Conservation (phyloP, 208 protist genomes). For the Leishmania martiniquensis region DNA sequence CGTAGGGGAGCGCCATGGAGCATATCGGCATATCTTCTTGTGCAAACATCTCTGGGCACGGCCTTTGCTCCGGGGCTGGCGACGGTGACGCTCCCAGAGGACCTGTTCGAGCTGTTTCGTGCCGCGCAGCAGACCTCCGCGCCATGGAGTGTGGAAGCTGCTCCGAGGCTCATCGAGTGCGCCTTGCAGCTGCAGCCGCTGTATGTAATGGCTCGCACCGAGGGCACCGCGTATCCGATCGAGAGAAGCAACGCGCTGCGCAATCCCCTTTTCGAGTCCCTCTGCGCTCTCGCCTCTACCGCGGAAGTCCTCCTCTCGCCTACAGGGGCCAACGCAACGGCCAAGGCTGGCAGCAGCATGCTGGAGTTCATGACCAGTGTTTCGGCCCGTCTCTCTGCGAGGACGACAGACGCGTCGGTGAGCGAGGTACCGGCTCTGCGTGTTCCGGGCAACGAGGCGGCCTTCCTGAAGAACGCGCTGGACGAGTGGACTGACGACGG, state of each 20-base stretch:
- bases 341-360: slow-evolving; percentile 11
- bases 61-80: not conserved
- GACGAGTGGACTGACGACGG: slow-evolving; percentile 15
- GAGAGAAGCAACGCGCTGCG: not conserved
- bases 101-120: slow-evolving; percentile 17
- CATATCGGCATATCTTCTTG: slow-evolving; percentile 8
- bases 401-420: not conserved
- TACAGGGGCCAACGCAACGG: not conserved
- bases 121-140: not conserved
- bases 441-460: slow-evolving; percentile 34
- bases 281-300: slow-evolving; percentile 37
- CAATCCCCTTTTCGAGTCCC: slow-evolving; percentile 11
- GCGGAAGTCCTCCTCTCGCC: slow-evolving; percentile 31
- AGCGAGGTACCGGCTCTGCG: slow-evolving; percentile 12
- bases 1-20: not conserved
- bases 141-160: slow-evolving; percentile 15
- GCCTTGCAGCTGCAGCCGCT: slow-evolving; percentile 27
- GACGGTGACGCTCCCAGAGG: slow-evolving; percentile 2
- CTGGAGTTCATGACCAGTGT: slow-evolving; percentile 46
- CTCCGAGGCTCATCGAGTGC: slow-evolving; percentile 14
- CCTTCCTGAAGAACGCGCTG: slow-evolving; percentile 20
- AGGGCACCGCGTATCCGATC: not conserved
- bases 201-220: not conserved
- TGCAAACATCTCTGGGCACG: slow-evolving; percentile 29
- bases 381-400: slow-evolving; percentile 17